Evolutionary conservation across 371 early-diverging fungal genomes (phyloP).

Genomic region (Mucor ambiguus): DNA sequence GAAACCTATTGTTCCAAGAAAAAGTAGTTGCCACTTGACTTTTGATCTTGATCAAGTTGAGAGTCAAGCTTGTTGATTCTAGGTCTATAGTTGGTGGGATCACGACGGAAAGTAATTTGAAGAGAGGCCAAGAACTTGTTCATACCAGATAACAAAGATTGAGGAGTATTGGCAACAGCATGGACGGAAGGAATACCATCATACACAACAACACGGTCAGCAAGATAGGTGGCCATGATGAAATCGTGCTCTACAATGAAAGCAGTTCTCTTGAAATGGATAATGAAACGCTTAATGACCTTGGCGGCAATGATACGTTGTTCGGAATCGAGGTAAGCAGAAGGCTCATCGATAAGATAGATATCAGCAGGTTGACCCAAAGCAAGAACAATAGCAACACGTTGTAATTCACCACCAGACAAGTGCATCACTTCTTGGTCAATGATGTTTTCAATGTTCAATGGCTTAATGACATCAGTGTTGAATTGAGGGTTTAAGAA

Average conservation of each 20-base stretch:
- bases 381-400: constrained; percentile 97
- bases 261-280: constrained; percentile 97
- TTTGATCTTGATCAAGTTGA: constrained; percentile 98
- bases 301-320: constrained; percentile 99
- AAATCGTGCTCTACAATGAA: constrained; percentile 99
- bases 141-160: constrained; percentile 96
- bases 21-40: constrained; percentile 92
- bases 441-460: constrained; percentile 92
- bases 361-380: constrained; percentile 98
- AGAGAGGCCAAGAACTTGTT: constrained; percentile 97
- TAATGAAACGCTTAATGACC: constrained; percentile 99
- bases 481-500: constrained; percentile 98
- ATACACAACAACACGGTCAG: constrained; percentile 99
- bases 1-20: constrained; percentile 76
- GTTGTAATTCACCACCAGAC: constrained; percentile 99
- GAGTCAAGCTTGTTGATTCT: constrained; percentile 99
- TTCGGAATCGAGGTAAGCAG: constrained; percentile 99
- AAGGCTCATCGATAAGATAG: constrained; percentile 99
- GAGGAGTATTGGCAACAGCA: constrained; percentile 88
- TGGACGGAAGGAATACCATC: constrained; percentile 93
- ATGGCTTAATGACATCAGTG: constrained; percentile 98
- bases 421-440: constrained; percentile 93
- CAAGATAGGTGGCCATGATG: constrained; percentile 99
- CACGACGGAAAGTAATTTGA: constrained; percentile 99
- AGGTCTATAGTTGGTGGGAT: constrained; percentile 98